Base-by-base conservation (phyloP, 2,329 filamentous ascomycete species). In the Sporothrix pallida region DNA sequence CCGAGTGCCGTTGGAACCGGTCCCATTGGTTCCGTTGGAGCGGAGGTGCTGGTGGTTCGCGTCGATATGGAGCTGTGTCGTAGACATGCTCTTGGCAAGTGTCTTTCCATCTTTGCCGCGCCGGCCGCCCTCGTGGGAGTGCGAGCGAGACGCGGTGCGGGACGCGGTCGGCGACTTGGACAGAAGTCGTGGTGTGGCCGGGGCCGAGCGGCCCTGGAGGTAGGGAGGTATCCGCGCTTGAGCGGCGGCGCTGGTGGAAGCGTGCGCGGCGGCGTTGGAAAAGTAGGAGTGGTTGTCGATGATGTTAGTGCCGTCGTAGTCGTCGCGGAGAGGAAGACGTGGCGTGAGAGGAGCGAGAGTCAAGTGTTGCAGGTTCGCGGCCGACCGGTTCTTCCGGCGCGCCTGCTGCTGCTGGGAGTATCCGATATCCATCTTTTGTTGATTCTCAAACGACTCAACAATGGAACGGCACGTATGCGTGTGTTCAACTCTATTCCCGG, bases 291-390 rank as follows among this genome's bases (percentile, higher is more conserved):
- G 70, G 54, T 26, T 62, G 46, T 73, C 65, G 42, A 70, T 74
- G 31, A 74, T 70, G 65, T 42, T 48, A 44, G 48, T 26, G 46
- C 73, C 83, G 75, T 80, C 79, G 46, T 85, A 78, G 76, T 85
- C 81, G 78, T 90, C 88, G 75, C 85, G 82, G 73, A 90, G 82
- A 58, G 89, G 89, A 9, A 91, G 84, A 79, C 87, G 88, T 70
- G 87, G 85, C 31, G 89, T 91, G 72, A 92, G 82, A 42, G 90
- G 90, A n/a, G 88, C 89, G 74, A 91, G 88, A 15, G 87, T 86
- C 74, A 90, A 85, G 77, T 89, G 87, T 78, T 87, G 87, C 76
- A 90, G 82, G 80, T 87, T 90, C 68, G 86, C 87, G 42, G 85
- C 85, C 26, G 89, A 90, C 77, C 87, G 86, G 78, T 86, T 87